phyloP scores from a whole-genome alignment of 306 rosid genomes.

The Acacia acuminata region DNA sequence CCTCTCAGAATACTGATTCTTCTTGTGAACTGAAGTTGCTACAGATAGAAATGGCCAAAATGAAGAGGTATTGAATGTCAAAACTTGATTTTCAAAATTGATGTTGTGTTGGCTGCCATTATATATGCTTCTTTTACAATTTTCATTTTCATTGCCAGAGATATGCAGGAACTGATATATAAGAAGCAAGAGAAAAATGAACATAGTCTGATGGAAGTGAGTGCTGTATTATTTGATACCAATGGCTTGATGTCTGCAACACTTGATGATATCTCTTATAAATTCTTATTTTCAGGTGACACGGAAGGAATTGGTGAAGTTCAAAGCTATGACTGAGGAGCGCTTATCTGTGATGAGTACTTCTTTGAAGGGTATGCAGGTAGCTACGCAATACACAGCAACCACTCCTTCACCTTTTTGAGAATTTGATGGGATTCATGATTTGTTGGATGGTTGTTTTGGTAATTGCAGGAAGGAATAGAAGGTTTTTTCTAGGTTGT shows the following conservation, averaged over 20 bases:
- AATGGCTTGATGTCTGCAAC: slow-evolving; percentile 16
- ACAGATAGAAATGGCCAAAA: slow-evolving; percentile 56
- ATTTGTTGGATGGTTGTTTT: background rate
- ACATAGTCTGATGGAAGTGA: slow-evolving; percentile 53
- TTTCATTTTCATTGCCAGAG: slow-evolving; percentile 54
- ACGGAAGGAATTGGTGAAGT: slow-evolving; percentile 58
- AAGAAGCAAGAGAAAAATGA: slow-evolving; percentile 50
- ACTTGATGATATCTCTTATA: slow-evolving; percentile 22
- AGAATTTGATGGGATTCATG: slow-evolving; percentile 14
- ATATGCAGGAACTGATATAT: slow-evolving; percentile 62
- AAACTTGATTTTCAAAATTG: background rate
- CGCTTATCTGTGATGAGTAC: slow-evolving; percentile 54
- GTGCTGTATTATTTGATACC: slow-evolving; percentile 28
- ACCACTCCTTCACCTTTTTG: slow-evolving; percentile 28
- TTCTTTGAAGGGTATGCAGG: slow-evolving; percentile 75
- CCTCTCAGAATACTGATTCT: slow-evolving; percentile 43
- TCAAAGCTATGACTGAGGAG: slow-evolving; percentile 59
- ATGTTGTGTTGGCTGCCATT: slow-evolving; percentile 24
- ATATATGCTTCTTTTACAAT: slow-evolving; percentile 18
- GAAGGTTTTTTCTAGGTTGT: background rate
- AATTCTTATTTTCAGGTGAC: slow-evolving; percentile 43
- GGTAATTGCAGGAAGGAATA: background rate
- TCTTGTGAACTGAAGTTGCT: slow-evolving; percentile 64
- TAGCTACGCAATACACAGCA: background rate
- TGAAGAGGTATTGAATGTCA: slow-evolving; percentile 64